Evolutionary conservation across 352 stramenopile genomes (phyloP), one percentile per base, ranked within the genome.

Genomic region (Blastocystis sp.): DNA sequence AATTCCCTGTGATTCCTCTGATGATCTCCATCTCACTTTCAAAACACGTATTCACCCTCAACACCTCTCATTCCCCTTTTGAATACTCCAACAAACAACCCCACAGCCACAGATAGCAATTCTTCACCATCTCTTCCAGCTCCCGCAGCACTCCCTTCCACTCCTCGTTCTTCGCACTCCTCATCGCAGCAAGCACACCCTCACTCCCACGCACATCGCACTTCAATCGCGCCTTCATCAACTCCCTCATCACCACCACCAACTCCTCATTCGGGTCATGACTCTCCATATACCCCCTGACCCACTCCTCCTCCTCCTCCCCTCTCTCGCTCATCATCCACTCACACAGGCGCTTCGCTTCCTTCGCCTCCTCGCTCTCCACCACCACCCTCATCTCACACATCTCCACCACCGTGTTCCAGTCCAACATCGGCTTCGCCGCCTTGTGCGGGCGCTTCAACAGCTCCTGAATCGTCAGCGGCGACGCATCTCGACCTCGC

Each of bases 381-480:
- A 17, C 14, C 14, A 0, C 48, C 5, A 56, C 14, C 48, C 5
- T 14, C 48, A 17, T 56, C 48, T 56, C 48, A 0, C 14, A 7
- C 14, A 56, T 56, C 5, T 14, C 48, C 48, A 56, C 48, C 48
- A 7, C 48, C 5, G 5, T 56, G 5, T 14, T 56, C 48, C 14
- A 38, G 2, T 67, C 53, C 10, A 84, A 48, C 74, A 84, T 84
- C 34, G 74, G 74, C 28, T 4, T 14, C 21, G 17, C 11, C 21
- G 28, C 21, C n/a, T 48, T 4, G 48, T 56, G 48, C 48, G 48
- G 48, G 5, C 14, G 5, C 48, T 56, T 56, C 48, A 56, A 0
- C 48, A 56, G 48, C 48, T 56, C 48, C 48, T 56, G 48, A 56
- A 56, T 56, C 48, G 48, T 56, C 48, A 56, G 48, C 48, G 5